Evolutionary conservation across 495 filamentous ascomycete species (phyloP).

Genomic region (Xylaria castorea): DNA sequence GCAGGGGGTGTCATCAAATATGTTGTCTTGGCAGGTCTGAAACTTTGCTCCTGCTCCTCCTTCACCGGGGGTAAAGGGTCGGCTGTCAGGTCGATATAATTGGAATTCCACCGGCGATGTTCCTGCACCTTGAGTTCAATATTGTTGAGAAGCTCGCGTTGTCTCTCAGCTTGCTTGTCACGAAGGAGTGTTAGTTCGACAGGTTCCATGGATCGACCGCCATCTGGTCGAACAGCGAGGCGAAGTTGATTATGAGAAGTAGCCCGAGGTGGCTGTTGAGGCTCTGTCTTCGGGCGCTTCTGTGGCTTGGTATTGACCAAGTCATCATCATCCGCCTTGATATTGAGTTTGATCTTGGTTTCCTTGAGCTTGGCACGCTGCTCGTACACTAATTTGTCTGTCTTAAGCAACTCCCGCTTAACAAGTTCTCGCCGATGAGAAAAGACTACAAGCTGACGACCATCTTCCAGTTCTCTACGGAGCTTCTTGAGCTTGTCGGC

Average conservation of each 20-base stretch:
- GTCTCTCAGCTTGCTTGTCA: constrained; percentile 80
- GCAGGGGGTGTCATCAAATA: constrained; percentile 88
- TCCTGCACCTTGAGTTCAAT: constrained; percentile 81
- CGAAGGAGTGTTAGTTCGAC: constrained; percentile 75
- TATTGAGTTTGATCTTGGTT: constrained; percentile 82
- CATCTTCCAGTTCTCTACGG: constrained; percentile 90
- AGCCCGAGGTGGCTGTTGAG: constrained; percentile 41
- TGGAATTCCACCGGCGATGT: constrained; percentile 86
- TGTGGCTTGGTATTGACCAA: constrained; percentile 90
- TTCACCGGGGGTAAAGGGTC: constrained; percentile 78
- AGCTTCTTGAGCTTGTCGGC: constrained; percentile 92
- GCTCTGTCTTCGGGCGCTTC: constrained; percentile 65
- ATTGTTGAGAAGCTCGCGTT: constrained; percentile 76
- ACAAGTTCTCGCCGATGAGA: constrained; percentile 79
- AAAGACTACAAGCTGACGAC: constrained; percentile 76
- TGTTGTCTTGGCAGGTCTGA: constrained; percentile 78
- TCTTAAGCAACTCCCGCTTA: constrained; percentile 75
- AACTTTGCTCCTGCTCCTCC: constrained; percentile 64
- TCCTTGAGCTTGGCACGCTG: constrained; percentile 81
- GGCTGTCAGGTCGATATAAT: constrained; percentile 81
- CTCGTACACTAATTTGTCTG: constrained; percentile 79
- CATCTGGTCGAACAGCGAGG: constrained; percentile 70
- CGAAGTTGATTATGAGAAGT: constrained; percentile 62
- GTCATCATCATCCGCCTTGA: constrained; percentile 94
- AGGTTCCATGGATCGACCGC: constrained; percentile 68